Percentiles rank a stretch among this genome's conserved stretches.
Evolutionary conservation across 768 basidiomycete genomes (phyloP).

Genomic region (Paxillus involutus): DNA sequence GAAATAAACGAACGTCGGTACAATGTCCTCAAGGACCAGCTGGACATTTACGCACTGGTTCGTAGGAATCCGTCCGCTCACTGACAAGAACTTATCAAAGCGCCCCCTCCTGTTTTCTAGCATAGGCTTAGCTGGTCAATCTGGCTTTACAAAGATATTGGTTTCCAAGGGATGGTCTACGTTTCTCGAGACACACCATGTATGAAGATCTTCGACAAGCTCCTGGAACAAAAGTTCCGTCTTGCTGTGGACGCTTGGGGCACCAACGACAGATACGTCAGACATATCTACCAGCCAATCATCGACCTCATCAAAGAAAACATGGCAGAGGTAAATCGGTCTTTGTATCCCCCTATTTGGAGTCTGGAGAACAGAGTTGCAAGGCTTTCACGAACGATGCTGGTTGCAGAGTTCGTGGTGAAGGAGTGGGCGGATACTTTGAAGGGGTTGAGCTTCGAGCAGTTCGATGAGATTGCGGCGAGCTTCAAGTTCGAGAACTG

Average conservation of each 20-base stretch:
- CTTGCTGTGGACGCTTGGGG: conserved; percentile 42
- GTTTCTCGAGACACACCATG: conserved; percentile 38
- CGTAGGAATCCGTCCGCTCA: too few species aligned
- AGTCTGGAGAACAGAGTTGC: conserved; percentile 24
- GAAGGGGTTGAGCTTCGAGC: conserved; percentile 30
- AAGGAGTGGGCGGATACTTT: conserved; percentile 34
- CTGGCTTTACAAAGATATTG: conserved; percentile 62
- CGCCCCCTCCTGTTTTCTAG: conserved; percentile 26
- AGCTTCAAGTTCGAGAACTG: conserved; percentile 45
- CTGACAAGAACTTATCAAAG: too few species aligned
- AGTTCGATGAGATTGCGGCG: conserved; percentile 40
- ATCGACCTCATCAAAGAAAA: conserved; percentile 18
- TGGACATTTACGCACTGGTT: conserved; percentile 65
- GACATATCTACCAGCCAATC: conserved; percentile 18
- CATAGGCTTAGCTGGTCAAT: conserved; percentile 73
- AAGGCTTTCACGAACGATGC: conserved; percentile 31
- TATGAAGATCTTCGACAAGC: conserved; percentile 37
- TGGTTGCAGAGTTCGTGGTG: conserved; percentile 21
- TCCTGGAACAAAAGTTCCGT: conserved; percentile 39
- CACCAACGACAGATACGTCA: conserved; percentile 31
- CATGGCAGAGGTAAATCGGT: conserved; percentile 24
- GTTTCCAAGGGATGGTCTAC: conserved; percentile 37
- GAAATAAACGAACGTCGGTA: conserved; percentile 62
- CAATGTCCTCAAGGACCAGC: conserved; percentile 66
- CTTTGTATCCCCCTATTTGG: conserved; percentile 37